These are phyloP conservation scores for Diplodia sapinea DNA, from an alignment of 2,329 filamentous ascomycete species.

Conservation along the genomic window DNA sequence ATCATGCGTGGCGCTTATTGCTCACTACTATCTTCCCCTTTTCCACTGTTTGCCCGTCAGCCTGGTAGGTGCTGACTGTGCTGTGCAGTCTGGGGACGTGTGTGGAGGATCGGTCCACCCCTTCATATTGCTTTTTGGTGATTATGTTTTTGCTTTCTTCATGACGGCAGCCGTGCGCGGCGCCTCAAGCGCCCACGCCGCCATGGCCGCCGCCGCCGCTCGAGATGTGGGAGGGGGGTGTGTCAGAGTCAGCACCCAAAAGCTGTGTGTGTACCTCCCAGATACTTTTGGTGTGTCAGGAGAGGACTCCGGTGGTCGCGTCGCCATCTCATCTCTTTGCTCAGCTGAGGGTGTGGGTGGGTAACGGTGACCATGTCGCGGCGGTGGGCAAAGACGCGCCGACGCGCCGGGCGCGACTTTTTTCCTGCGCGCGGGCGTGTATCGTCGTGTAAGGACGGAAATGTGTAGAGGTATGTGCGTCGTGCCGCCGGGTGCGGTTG, in stretches of 20 bases:
- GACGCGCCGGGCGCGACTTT: neutral
- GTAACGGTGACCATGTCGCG: neutral
- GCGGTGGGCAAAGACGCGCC: neutral
- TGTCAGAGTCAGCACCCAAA: slow-evolving; percentile 1
- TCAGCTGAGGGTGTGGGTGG: slow-evolving; percentile 2
- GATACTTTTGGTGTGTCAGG: neutral
- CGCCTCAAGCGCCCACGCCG: neutral
- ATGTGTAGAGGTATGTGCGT: neutral
- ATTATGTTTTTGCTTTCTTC: neutral
- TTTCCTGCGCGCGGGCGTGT: neutral
- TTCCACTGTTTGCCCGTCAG: neutral
- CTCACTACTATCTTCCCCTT: neutral
- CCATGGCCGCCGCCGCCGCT: neutral
- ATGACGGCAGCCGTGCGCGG: neutral
- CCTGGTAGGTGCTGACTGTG: slow-evolving; percentile 13
- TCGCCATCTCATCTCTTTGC: neutral
- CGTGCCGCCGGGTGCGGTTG: neutral
- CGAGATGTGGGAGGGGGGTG: neutral
- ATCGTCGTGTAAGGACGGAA: neutral
- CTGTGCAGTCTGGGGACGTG: neutral
- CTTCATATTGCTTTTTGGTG: neutral
- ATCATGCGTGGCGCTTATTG: neutral
- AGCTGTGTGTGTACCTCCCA: neutral
- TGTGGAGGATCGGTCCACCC: neutral
- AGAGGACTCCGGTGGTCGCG: slow-evolving; percentile 1